Conservation (phyloP, 495 filamentous ascomycete genomes). For the Podospora anserina region DNA sequence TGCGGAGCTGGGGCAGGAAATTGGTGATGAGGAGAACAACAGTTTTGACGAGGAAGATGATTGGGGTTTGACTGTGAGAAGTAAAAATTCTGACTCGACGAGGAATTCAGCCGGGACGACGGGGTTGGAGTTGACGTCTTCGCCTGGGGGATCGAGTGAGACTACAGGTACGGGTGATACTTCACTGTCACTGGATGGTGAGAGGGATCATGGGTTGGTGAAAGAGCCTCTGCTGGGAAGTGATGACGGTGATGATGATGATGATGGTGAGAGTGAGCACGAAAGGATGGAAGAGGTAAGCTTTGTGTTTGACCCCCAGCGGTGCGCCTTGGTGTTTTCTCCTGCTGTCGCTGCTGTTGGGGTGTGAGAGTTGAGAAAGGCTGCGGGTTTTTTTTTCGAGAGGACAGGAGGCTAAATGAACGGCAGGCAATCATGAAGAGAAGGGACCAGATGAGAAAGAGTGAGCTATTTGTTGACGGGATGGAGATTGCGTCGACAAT, state of each 20-base stretch:
- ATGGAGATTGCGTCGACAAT: conserved; percentile 7
- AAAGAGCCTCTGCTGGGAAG: neutral
- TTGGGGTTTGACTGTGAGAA: neutral
- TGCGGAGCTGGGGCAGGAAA: neutral
- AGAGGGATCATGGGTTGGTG: neutral
- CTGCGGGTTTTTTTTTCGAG: neutral
- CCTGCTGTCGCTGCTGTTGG: neutral
- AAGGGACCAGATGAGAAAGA: conserved; percentile 2
- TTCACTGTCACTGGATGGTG: neutral
- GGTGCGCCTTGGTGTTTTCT: neutral
- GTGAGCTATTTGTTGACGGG: conserved; percentile 17
- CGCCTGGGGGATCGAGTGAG: neutral
- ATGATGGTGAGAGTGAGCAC: neutral
- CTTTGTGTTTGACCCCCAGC: conserved; percentile 10
- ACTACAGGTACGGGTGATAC: neutral
- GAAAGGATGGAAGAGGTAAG: conserved; percentile 17
- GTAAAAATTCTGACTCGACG: neutral
- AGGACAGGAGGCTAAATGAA: neutral
- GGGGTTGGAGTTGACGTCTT: neutral
- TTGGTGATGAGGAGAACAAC: neutral
- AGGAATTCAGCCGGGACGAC: neutral
- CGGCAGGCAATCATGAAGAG: neutral
- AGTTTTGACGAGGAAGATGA: neutral
- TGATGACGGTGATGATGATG: neutral
- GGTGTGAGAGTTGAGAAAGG: neutral